A percentile compares a stretch with the other conserved stretches of the same genome.
Conservation (phyloP, 169 alveolate species). For the Plasmodium yoelii region DNA sequence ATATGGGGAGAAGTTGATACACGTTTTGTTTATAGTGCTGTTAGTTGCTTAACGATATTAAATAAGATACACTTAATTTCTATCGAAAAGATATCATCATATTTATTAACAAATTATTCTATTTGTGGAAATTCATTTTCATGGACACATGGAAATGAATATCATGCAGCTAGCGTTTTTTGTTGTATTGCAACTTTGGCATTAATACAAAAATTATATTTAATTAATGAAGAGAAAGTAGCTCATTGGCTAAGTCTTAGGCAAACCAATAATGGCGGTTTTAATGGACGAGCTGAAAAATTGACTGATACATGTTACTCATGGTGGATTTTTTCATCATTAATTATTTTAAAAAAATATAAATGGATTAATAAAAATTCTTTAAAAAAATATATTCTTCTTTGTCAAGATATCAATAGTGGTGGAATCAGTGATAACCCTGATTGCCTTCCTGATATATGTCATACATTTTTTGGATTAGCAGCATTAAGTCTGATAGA, state of each 20-base stretch:
- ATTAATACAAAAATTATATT: slow-evolving; percentile 48
- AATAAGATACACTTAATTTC: slow-evolving; percentile 87
- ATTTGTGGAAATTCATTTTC: slow-evolving; percentile 95
- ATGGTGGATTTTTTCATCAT: slow-evolving; percentile 96
- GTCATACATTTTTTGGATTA: slow-evolving; percentile 96
- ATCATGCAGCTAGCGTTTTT: slow-evolving; percentile 97
- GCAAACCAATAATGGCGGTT: slow-evolving; percentile 95
- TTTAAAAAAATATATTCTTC: slow-evolving; percentile 88
- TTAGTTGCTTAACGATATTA: slow-evolving; percentile 90
- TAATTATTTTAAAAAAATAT: slow-evolving; percentile 83
- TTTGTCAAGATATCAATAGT: slow-evolving; percentile 89
- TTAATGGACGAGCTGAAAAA: slow-evolving; percentile 97
- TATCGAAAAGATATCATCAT: slow-evolving; percentile 88
- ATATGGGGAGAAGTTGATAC: slow-evolving; percentile 95
- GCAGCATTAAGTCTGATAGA: slow-evolving; percentile 93
- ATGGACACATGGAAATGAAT: slow-evolving; percentile 95
- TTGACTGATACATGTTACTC: slow-evolving; percentile 97
- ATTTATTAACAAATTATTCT: slow-evolving; percentile 83
- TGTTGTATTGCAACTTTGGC: slow-evolving; percentile 90
- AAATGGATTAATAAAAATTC: slow-evolving; percentile 90
- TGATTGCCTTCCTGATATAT: slow-evolving; percentile 95
- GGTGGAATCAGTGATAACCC: slow-evolving; percentile 98
- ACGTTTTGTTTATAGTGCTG: slow-evolving; percentile 94
- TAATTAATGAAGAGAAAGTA: slow-evolving; percentile 72
- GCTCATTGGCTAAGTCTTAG: slow-evolving; percentile 93